Percentiles rank a stretch among this genome's conserved stretches.
phyloP scores from a whole-genome alignment of 2,329 filamentous ascomycete species.

The Emydomyces testavorans region DNA sequence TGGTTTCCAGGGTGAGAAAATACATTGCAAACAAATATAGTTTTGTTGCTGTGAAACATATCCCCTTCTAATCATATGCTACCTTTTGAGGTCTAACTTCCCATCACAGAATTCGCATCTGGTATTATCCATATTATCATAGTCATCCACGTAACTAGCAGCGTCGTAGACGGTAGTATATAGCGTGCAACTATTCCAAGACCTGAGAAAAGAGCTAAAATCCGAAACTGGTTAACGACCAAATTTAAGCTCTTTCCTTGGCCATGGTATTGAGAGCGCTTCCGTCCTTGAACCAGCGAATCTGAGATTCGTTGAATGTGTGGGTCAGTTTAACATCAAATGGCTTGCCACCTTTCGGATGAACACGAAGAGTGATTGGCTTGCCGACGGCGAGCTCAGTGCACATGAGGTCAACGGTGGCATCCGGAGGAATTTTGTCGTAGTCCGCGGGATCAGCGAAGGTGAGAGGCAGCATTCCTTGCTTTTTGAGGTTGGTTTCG shows the following conservation, averaged over 20 bases:
- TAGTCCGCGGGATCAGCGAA: slow-evolving; percentile 93
- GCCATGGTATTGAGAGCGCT: slow-evolving; percentile 98
- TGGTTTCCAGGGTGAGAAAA: neutral
- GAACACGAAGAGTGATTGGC: slow-evolving; percentile 81
- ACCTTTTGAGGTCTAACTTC: neutral
- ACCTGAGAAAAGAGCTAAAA: neutral
- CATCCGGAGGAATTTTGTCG: slow-evolving; percentile 87
- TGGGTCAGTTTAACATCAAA: slow-evolving; percentile 80
- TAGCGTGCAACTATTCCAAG: neutral
- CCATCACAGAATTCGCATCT: neutral
- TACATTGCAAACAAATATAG: slow-evolving; percentile 4
- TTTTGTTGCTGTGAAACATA: slow-evolving; percentile 2
- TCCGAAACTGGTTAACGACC: neutral
- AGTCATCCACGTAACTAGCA: neutral
- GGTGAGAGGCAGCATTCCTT: slow-evolving; percentile 98
- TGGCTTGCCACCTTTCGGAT: slow-evolving; percentile 71
- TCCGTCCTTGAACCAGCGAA: slow-evolving; percentile 99
- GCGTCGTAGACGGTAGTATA: neutral
- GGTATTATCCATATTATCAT: neutral
- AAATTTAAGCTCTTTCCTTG: slow-evolving; percentile 41
- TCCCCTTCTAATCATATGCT: neutral
- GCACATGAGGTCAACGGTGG: slow-evolving; percentile 80
- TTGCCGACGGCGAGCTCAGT: slow-evolving; percentile 86
- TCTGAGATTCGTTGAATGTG: slow-evolving; percentile 96
- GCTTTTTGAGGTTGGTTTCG: slow-evolving; percentile 99